A percentile compares a stretch with the other conserved stretches of the same genome.
Conservation (phyloP, 169 alveolate species). For the Cardiosporidium cionae region DNA sequence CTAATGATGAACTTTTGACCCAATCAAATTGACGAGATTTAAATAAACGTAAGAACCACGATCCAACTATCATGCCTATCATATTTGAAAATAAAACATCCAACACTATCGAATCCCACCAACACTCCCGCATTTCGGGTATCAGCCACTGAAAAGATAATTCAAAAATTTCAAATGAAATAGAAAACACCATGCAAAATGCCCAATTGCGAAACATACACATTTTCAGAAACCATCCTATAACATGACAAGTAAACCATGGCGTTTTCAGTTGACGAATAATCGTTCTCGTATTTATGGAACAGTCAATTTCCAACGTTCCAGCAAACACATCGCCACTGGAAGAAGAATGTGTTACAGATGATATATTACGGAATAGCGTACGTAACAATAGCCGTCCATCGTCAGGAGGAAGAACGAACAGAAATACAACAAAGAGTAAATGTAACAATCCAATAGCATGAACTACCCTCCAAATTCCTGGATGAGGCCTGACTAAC, state of each 20-base stretch:
- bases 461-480: conserved; percentile 35
- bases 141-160: conserved; percentile 37
- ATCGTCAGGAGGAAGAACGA: conserved; percentile 8
- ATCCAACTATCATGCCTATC: conserved; percentile 34
- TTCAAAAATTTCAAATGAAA: conserved; percentile 24
- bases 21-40: conserved; percentile 10
- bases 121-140: conserved; percentile 45
- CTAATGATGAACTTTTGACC: conserved; percentile 18
- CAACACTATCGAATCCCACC: conserved; percentile 41
- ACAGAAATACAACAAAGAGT: conserved; percentile 16
- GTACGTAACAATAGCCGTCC: conserved; percentile 14
- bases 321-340: conserved; percentile 14
- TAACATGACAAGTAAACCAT: conserved; percentile 35
- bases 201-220: conserved; percentile 30
- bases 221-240: conserved; percentile 39
- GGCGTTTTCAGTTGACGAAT: conserved; percentile 8
- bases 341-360: not conserved
- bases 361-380: conserved; percentile 15
- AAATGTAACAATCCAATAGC: conserved; percentile 24
- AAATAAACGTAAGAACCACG: not conserved
- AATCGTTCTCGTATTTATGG: conserved; percentile 2
- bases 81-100: conserved; percentile 25
- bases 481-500: conserved; percentile 41
- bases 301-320: conserved; percentile 29
- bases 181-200: conserved; percentile 9